Base-by-base conservation (phyloP, 106 monocot species). In the Allium cepa region DNA sequence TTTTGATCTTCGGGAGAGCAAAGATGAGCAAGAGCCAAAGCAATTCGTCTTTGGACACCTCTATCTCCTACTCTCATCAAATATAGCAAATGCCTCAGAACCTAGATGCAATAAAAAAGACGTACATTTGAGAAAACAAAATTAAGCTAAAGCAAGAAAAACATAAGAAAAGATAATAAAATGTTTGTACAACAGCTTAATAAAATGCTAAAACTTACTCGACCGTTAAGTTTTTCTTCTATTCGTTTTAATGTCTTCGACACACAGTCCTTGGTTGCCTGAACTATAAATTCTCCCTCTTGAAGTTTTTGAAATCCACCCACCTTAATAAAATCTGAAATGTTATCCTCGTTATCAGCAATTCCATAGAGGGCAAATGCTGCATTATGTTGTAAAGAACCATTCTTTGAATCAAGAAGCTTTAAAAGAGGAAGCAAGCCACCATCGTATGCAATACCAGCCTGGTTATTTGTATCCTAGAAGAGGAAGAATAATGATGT, bases 231-330 rank as follows among this genome's bases (percentile, higher is more conserved):
- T 77, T 99, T 99, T 67, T 99, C 99, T 60, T 99, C 99, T 57
- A 99, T 71, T 69, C 99, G 90, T 76, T 99, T 99, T 69, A 99
- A 69, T 73, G 99, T 99, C 73, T 99, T 99, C n/a, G 99, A 84
- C 9, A 99, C 92, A 82, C 99, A 99, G 75, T 99, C 99, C 59
- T 99, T 99, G 16, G 99, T 99, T 71, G 99, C 99, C 74, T 93
- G 99, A 58, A 93, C 99, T 85, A 93, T 99, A 76, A 93, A 99
- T 73, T 99, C 99, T 53, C 99, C 99, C 78, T 99, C 93, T 78
- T 90, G 99, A 62, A 99, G 79, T 50, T 90, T 99, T 66, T 99
- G 99, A 72, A 99, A 82, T 50, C 93, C 99, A 69, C 93, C 99
- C 59, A 84, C 90, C 76, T 93, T 99, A 15, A 99, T 83, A 71